Evolutionary conservation across 2,329 filamentous ascomycete genomes (phyloP).

Genomic region (Cucurbitaria berberidis): DNA sequence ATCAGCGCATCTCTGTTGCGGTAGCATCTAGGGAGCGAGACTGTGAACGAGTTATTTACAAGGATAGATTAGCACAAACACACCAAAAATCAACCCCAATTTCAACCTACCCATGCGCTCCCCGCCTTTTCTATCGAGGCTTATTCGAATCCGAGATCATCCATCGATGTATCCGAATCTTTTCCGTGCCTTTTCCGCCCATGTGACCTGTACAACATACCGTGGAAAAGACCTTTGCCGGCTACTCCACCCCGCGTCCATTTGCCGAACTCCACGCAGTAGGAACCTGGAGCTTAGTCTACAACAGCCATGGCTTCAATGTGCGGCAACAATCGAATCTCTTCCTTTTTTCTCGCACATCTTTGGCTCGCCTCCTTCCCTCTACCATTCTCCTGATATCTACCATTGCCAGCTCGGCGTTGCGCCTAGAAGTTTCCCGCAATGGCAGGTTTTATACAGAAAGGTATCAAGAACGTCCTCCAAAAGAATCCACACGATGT

Average conservation of each 20-base stretch:
- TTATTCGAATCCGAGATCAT: slow-evolving; percentile 7
- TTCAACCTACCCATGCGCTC: neutral
- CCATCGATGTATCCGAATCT: neutral
- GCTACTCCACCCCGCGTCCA: slow-evolving; percentile 34
- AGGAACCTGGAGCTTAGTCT: slow-evolving; percentile 34
- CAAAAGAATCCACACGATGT: slow-evolving; percentile 79
- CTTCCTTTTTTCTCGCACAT: slow-evolving; percentile 9
- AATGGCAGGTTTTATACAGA: slow-evolving; percentile 56
- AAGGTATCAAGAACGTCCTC: slow-evolving; percentile 77
- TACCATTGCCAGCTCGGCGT: slow-evolving; percentile 16
- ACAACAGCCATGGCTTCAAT: slow-evolving; percentile 29
- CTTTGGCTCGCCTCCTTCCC: neutral
- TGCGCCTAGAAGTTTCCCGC: slow-evolving; percentile 10
- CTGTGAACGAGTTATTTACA: slow-evolving; percentile 7
- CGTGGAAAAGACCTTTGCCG: slow-evolving; percentile 36
- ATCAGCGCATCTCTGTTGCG: neutral
- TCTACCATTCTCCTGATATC: slow-evolving; percentile 8
- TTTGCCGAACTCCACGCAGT: slow-evolving; percentile 45
- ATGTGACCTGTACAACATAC: too few species aligned
- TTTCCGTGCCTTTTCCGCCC: slow-evolving; percentile 17
- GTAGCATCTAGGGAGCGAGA: neutral
- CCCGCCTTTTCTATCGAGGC: slow-evolving; percentile 5
- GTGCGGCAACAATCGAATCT: slow-evolving; percentile 12
- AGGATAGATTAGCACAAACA: slow-evolving; percentile 13
- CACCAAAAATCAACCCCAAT: slow-evolving; percentile 10